Conservation (phyloP, 1,284 basidiomycete genomes). For the Vanrija humicola region DNA sequence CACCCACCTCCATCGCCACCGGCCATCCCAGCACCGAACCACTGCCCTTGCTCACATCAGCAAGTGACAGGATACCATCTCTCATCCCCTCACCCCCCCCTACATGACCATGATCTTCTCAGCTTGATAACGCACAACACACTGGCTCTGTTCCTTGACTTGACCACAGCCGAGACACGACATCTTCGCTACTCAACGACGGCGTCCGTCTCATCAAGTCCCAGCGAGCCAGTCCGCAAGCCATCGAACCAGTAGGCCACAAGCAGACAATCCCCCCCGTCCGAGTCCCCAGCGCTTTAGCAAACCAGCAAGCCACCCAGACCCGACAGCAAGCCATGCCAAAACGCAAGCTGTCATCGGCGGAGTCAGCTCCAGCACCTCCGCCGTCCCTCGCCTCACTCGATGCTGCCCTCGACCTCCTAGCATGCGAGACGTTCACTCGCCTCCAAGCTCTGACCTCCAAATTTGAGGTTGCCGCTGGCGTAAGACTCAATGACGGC, state of each 20-base stretch:
- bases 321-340: slow-evolving; percentile 4
- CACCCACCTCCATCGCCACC: too few species aligned
- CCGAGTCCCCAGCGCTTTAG: too few species aligned
- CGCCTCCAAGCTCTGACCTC: slow-evolving; percentile 26
- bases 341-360: slow-evolving; percentile 19
- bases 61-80: too few species aligned
- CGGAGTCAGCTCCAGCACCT: slow-evolving; percentile 3
- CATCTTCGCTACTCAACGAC: too few species aligned
- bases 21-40: too few species aligned
- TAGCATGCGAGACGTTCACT: slow-evolving; percentile 41
- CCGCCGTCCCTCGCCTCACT: slow-evolving; percentile 28
- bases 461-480: slow-evolving; percentile 40
- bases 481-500: slow-evolving; percentile 37
- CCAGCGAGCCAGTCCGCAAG: neutral
- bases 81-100: too few species aligned
- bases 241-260: neutral
- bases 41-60: too few species aligned
- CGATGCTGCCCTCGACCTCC: slow-evolving; percentile 43
- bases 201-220: neutral
- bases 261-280: neutral
- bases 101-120: too few species aligned
- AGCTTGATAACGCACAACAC: too few species aligned
- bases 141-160: too few species aligned
- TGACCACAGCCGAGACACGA: too few species aligned
- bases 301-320: slow-evolving; percentile 13